Conservation (phyloP, 148 eudicot genomes). For the Nyssa sinensis region DNA sequence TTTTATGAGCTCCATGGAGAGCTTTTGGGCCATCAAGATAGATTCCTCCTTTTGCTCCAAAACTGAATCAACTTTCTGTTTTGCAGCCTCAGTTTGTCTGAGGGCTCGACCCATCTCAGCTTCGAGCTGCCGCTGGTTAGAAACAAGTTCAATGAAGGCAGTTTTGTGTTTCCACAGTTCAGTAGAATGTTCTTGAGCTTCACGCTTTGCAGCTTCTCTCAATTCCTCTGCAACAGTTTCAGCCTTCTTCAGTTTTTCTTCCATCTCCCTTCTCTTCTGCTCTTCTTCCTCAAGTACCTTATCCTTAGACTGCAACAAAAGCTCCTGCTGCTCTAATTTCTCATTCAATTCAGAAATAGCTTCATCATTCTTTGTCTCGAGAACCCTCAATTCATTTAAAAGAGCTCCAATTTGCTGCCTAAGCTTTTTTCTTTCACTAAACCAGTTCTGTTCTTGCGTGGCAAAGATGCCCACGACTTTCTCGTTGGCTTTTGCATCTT, state of each 20-base stretch:
- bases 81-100: constrained; percentile 71
- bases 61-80: constrained; percentile 53
- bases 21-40: constrained; percentile 52
- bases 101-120: constrained; percentile 80
- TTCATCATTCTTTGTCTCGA: constrained; percentile 46
- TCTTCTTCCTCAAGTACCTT: constrained; percentile 48
- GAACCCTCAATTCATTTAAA: constrained; percentile 50
- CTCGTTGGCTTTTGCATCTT: constrained; percentile 90
- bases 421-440: constrained; percentile 62
- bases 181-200: constrained; percentile 54
- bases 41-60: constrained; percentile 77
- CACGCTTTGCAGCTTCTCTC: constrained; percentile 49
- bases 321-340: constrained; percentile 52
- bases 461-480: constrained; percentile 83
- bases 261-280: constrained; percentile 51
- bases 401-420: constrained; percentile 60
- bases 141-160: constrained; percentile 86
- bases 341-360: constrained; percentile 43
- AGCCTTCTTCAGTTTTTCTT: constrained; percentile 45
- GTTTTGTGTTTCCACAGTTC: constrained; percentile 80
- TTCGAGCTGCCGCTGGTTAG: constrained; percentile 81
- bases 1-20: constrained; percentile 69
- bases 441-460: constrained; percentile 82
- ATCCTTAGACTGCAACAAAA: constrained; percentile 49
- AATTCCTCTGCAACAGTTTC: constrained; percentile 47